A percentile compares a stretch with the other conserved stretches of the same genome.
These are phyloP conservation scores for Fusarium chaquense DNA, from an alignment of 2,329 filamentous ascomycete species.

Conservation along the genomic window DNA sequence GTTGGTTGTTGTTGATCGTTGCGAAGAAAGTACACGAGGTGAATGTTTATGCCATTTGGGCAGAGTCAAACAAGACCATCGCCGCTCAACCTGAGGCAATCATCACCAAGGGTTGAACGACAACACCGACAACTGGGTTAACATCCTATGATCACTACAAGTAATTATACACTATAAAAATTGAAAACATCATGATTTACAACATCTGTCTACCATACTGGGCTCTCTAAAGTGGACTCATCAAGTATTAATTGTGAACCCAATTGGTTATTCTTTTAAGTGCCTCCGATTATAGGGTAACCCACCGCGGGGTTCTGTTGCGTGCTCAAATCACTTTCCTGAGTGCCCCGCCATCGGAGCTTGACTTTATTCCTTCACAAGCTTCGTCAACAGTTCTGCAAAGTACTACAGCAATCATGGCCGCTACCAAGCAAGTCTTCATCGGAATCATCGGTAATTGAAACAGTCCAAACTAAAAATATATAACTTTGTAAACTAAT, in stretches of 20 bases:
- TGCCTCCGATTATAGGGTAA: constrained; percentile 43
- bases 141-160: background rate
- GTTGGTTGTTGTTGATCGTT: background rate
- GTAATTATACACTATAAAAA: background rate
- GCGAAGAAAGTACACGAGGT: background rate
- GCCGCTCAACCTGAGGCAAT: constrained; percentile 45
- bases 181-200: background rate
- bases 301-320: constrained; percentile 46
- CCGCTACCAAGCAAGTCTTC: constrained; percentile 60
- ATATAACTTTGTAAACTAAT: constrained; percentile 24
- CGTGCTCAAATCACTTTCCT: constrained; percentile 38
- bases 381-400: constrained; percentile 30
- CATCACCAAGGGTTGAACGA: constrained; percentile 5
- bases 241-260: constrained; percentile 17
- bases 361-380: constrained; percentile 47
- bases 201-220: background rate
- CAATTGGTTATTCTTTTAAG: constrained; percentile 28
- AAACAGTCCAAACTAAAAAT: background rate
- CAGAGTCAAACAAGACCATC: background rate
- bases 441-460: constrained; percentile 65
- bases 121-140: background rate
- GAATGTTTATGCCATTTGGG: constrained; percentile 1
- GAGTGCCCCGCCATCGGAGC: constrained; percentile 54
- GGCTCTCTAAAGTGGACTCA: constrained; percentile 18
- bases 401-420: constrained; percentile 52